Percentiles rank a stretch among this genome's conserved stretches.
These are phyloP conservation scores for Kalmusia sp. DNA, from an alignment of 2,329 filamentous ascomycete species.

Conservation along the genomic window DNA sequence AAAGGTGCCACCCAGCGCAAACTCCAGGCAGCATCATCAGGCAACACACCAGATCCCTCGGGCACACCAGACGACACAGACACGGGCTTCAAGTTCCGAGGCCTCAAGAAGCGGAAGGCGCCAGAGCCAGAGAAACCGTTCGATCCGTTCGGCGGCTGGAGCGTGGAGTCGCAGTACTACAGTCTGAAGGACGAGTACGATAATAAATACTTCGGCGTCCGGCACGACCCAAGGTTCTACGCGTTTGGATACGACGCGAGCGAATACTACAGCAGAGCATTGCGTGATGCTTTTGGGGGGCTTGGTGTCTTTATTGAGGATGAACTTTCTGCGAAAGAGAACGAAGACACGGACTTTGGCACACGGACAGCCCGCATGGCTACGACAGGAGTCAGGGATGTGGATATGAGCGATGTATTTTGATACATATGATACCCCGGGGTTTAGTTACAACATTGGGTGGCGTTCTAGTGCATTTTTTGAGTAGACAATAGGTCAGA, in stretches of 20 bases:
- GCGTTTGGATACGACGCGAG: conserved; percentile 84
- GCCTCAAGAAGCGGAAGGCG: conserved; percentile 71
- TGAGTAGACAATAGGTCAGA: no score
- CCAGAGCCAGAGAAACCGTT: conserved; percentile 76
- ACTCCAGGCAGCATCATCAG: conserved; percentile 32
- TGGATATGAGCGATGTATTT: conserved; percentile 54
- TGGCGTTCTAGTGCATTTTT: conserved; percentile 25
- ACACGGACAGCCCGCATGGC: conserved; percentile 54
- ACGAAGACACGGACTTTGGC: conserved; percentile 38
- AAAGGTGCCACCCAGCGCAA: conserved; percentile 71
- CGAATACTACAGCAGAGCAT: conserved; percentile 80
- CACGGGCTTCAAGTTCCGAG: conserved; percentile 71
- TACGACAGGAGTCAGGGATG: conserved; percentile 64
- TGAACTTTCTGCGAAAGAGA: conserved; percentile 60
- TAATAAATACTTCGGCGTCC: conserved; percentile 75
- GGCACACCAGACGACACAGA: conserved; percentile 26
- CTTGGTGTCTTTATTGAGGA: conserved; percentile 87
- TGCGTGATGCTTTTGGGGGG: conserved; percentile 90
- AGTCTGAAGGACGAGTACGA: conserved; percentile 73
- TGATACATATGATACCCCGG: conserved; percentile 44
- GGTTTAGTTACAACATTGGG: conserved; percentile 26
- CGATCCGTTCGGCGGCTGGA: conserved; percentile 84
- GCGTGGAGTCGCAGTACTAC: conserved; percentile 71
- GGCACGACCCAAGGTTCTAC: conserved; percentile 69
- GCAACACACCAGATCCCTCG: conserved; percentile 23